These are phyloP conservation scores for Myriosclerotinia duriaeana DNA, from an alignment of 2,329 filamentous ascomycete genomes.

Conservation along the genomic window DNA sequence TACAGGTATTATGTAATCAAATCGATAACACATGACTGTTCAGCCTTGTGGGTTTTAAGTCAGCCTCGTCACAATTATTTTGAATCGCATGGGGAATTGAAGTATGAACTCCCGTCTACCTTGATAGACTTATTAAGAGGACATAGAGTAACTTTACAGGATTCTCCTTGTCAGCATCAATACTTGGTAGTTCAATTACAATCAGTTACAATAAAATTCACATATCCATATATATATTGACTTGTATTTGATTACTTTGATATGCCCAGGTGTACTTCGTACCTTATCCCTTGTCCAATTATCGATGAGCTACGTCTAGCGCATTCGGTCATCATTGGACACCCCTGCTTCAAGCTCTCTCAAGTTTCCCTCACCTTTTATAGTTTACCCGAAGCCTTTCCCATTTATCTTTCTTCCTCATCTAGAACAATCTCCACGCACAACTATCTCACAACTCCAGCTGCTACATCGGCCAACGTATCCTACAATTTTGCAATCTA, in stretches of 20 bases:
- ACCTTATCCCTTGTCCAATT: slow-evolving; percentile 11
- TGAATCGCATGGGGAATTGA: too few species aligned
- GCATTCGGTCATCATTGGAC: slow-evolving; percentile 22
- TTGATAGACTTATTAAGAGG: too few species aligned
- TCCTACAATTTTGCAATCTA: background rate
- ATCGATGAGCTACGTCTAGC: background rate
- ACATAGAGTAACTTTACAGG: too few species aligned
- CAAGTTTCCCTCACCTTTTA: slow-evolving; percentile 7
- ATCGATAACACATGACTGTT: background rate
- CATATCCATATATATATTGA: too few species aligned
- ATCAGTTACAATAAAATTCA: too few species aligned
- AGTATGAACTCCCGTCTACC: too few species aligned
- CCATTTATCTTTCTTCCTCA: slow-evolving; percentile 4
- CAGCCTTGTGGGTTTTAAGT: slow-evolving; percentile 2
- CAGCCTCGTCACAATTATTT: slow-evolving; percentile 6
- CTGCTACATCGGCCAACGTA: background rate
- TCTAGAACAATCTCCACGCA: background rate
- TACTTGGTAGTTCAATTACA: too few species aligned
- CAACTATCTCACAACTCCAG: background rate
- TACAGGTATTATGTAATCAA: slow-evolving; percentile 18
- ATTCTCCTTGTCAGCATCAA: too few species aligned
- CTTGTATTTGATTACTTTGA: too few species aligned
- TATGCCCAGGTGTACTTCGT: too few species aligned
- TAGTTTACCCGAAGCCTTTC: slow-evolving; percentile 3
- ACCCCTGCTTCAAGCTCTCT: slow-evolving; percentile 17